These are phyloP conservation scores for Papilionanthe hybrid DNA, from an alignment of 116 monocot genomes.

Conservation along the genomic window DNA sequence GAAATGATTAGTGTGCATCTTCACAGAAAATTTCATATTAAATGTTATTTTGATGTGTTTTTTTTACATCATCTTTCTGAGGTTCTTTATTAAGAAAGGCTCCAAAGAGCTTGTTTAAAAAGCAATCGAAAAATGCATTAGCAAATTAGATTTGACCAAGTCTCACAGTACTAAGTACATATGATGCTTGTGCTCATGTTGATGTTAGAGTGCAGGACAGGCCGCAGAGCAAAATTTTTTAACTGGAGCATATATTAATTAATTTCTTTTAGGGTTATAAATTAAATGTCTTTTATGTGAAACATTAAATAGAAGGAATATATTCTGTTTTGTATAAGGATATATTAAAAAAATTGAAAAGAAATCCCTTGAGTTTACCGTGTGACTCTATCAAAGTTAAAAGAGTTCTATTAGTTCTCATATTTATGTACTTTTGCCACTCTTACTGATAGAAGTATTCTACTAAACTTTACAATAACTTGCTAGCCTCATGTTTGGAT, in stretches of 20 bases:
- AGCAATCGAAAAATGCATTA: background rate
- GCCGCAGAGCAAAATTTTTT: no score
- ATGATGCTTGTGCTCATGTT: background rate
- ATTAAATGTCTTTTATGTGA: no score
- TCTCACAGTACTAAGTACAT: background rate
- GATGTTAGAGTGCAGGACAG: background rate
- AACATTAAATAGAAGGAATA: no score
- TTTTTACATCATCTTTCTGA: background rate
- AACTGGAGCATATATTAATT: no score
- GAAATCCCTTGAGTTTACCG: no score
- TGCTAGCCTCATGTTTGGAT: background rate
- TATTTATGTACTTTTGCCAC: background rate
- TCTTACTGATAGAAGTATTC: background rate
- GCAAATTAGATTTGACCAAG: background rate
- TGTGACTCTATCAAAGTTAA: background rate
- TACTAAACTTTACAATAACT: background rate
- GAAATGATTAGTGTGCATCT: background rate
- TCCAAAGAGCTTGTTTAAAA: background rate
- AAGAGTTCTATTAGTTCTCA: background rate
- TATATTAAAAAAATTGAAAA: no score
- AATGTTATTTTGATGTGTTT: background rate
- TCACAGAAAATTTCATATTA: background rate
- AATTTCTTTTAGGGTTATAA: no score
- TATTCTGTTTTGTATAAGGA: no score
- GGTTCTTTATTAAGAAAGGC: background rate